Conservation (phyloP, 2,329 filamentous ascomycete species). For the Talaromyces marneffei region DNA sequence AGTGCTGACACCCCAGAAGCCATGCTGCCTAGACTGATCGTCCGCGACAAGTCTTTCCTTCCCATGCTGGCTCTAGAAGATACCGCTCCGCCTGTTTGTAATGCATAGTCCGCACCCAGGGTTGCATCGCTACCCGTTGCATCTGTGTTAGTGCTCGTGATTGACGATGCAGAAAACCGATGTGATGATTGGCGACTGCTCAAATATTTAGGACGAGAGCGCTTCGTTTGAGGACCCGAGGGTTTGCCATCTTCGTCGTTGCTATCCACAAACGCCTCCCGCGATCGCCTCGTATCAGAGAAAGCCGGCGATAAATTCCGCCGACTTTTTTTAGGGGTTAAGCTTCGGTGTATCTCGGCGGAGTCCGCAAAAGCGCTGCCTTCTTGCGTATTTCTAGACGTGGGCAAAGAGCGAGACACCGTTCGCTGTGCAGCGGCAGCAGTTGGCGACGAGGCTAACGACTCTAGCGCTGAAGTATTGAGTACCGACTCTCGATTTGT, state of each 20-base stretch:
- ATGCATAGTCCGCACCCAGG: slow-evolving; percentile 69
- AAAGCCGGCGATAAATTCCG: slow-evolving; percentile 26
- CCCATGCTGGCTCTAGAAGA: slow-evolving; percentile 20
- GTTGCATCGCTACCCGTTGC: slow-evolving; percentile 65
- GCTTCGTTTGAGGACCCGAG: slow-evolving; percentile 22
- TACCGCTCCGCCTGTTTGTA: slow-evolving; percentile 73
- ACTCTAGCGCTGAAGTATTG: slow-evolving; percentile 37
- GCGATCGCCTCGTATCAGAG: slow-evolving; percentile 21
- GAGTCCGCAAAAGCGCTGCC: background rate
- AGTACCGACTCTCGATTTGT: slow-evolving; percentile 21
- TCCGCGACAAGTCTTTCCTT: slow-evolving; percentile 54
- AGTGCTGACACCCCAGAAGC: slow-evolving; percentile 63
- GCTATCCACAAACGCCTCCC: slow-evolving; percentile 22
- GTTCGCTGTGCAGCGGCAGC: slow-evolving; percentile 40
- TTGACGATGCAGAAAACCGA: slow-evolving; percentile 54
- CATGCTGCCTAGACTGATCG: slow-evolving; percentile 85
- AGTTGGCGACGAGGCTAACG: slow-evolving; percentile 41
- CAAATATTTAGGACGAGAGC: slow-evolving; percentile 51
- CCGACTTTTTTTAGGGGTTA: slow-evolving; percentile 24
- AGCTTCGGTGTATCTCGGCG: slow-evolving; percentile 16
- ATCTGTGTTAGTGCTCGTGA: slow-evolving; percentile 53
- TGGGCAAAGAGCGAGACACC: slow-evolving; percentile 34
- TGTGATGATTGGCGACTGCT: slow-evolving; percentile 52
- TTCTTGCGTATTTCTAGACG: slow-evolving; percentile 17
- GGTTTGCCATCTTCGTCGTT: slow-evolving; percentile 18